Base-by-base conservation (phyloP, 768 basidiomycete genomes). In the Rhizopogon sp. region DNA sequence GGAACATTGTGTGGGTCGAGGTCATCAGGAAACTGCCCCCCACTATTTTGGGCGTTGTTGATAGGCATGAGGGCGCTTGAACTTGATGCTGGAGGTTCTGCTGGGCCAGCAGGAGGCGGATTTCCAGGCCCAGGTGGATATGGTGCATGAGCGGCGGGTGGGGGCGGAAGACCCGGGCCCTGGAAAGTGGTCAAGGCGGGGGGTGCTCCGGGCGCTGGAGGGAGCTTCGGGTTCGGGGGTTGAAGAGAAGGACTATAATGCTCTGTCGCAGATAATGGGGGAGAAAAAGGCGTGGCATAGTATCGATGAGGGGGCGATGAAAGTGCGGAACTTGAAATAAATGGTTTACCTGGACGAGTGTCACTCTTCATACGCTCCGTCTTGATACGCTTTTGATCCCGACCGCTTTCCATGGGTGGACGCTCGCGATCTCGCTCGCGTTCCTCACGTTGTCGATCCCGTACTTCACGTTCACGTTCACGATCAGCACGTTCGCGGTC, bases 371-470 rank as follows among this genome's bases (percentile, higher is more conserved):
- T 71, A 51, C 77, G 72, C 56, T 83, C 77, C 3, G 76, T 73
- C 66, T 85, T 87, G 56, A 81, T 72, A 50, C 85, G 76, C 67
- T 86, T 87, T 14, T 79, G 71, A 57, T 87, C 85, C 41, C 84
- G 72, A 16, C 58, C 66, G 49, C 68, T 69, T 57, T 78, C 76
- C 55, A 75, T 74, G 5, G 59, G 56, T 5, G 76, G 69, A 13
- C 76, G 70, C n/a, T 79, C 78, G 25, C 79, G 68, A 1, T 79
- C 78, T 45, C 76, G 68, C 50, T 79, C 77, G 46, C 74, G 67
- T 53, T 70, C 65, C 40, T 72, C 69, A 40, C 75, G 53, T 43
- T 72, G 68, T 43, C 72, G 58, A n/a, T 73, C 69, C 35, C 75
- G 65, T 43, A 67, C 60, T 37, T 78, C 70, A 28, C 73, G 66